Evolutionary conservation across 495 filamentous ascomycete genomes (phyloP).

Genomic region (Podospora fimiseda): DNA sequence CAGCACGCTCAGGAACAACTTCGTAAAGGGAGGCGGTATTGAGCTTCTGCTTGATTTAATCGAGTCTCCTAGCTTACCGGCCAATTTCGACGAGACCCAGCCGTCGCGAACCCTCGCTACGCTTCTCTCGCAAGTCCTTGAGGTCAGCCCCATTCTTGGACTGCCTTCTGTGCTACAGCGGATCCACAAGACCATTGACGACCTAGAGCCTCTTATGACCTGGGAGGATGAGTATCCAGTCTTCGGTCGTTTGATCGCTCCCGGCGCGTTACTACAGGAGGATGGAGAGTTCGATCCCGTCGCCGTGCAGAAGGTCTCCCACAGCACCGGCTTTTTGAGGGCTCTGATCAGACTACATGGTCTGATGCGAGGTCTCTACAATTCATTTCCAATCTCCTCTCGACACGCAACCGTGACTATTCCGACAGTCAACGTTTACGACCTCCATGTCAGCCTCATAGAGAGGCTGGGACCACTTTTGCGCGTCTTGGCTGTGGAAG

Average conservation of each 20-base stretch:
- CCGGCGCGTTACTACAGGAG: slow-evolving; percentile 23
- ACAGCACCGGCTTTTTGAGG: slow-evolving; percentile 70
- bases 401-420: slow-evolving; percentile 39
- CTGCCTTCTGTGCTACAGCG: slow-evolving; percentile 73
- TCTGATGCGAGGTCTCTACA: slow-evolving; percentile 62
- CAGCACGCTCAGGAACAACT: slow-evolving; percentile 61
- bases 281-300: slow-evolving; percentile 26
- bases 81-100: slow-evolving; percentile 62
- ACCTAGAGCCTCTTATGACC: slow-evolving; percentile 57
- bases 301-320: slow-evolving; percentile 34
- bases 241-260: slow-evolving; percentile 56
- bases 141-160: slow-evolving; percentile 74
- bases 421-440: slow-evolving; percentile 69
- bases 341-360: slow-evolving; percentile 68
- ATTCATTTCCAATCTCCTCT: slow-evolving; percentile 63
- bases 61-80: slow-evolving; percentile 68
- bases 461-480: slow-evolving; percentile 68
- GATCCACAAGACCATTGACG: slow-evolving; percentile 60
- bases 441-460: slow-evolving; percentile 66
- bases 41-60: slow-evolving; percentile 80
- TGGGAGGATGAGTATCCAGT: slow-evolving; percentile 31
- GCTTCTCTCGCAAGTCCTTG: slow-evolving; percentile 73
- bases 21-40: slow-evolving; percentile 72
- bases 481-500: slow-evolving; percentile 74
- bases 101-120: slow-evolving; percentile 60